Evolutionary conservation across 1,284 basidiomycete species (phyloP).

Genomic region (Microbotryomycetes sp.): DNA sequence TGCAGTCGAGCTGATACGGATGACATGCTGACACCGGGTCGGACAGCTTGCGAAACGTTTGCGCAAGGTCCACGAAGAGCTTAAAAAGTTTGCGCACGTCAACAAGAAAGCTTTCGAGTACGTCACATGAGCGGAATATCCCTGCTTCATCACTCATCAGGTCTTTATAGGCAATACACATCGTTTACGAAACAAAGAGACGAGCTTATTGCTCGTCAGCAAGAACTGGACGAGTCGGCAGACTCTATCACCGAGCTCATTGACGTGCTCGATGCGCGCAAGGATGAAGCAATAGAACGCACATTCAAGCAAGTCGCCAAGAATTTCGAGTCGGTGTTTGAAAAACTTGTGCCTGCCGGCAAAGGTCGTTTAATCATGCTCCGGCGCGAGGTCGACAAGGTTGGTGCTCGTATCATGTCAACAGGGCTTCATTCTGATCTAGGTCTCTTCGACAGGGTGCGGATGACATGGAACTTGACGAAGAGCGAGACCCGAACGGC

Average conservation of each 20-base stretch:
- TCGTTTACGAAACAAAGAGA: conserved; percentile 97
- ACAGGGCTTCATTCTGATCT: background rate
- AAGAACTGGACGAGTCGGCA: conserved; percentile 83
- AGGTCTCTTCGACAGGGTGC: conserved; percentile 42
- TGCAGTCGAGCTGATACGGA: too few species aligned
- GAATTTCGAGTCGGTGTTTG: conserved; percentile 96
- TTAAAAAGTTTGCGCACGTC: conserved; percentile 95
- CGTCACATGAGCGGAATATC: background rate
- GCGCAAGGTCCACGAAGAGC: conserved; percentile 77
- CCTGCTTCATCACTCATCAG: background rate
- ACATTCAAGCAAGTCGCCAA: conserved; percentile 97
- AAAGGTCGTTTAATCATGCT: conserved; percentile 87
- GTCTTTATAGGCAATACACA: conserved; percentile 63
- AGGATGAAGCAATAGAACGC: conserved; percentile 95
- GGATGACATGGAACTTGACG: conserved; percentile 40
- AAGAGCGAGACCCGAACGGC: conserved; percentile 58
- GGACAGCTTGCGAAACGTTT: conserved; percentile 77
- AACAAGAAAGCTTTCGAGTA: conserved; percentile 97
- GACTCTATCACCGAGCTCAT: conserved; percentile 90
- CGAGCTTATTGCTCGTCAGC: conserved; percentile 72
- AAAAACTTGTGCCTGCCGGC: conserved; percentile 91
- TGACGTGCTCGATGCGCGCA: conserved; percentile 86
- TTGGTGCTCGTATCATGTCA: too few species aligned
- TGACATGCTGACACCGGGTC: background rate
- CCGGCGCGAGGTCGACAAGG: conserved; percentile 61